A percentile compares a stretch with the other conserved stretches of the same genome.
Evolutionary conservation across 2,329 filamentous ascomycete species (phyloP).

Genomic region (Lecanicillium sp.): DNA sequence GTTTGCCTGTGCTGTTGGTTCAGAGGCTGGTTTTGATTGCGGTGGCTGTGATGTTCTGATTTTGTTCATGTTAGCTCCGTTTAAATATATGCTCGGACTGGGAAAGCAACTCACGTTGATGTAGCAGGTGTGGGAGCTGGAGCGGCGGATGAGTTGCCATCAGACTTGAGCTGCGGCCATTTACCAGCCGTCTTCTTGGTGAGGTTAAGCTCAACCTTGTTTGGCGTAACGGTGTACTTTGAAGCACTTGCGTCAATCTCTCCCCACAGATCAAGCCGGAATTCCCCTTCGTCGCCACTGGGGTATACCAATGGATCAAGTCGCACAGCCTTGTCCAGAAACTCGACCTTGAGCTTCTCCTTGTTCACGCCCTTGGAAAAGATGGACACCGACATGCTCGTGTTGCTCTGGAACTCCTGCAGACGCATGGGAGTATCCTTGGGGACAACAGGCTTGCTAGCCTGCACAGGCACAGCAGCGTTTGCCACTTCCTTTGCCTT

Average conservation of each 20-base stretch:
- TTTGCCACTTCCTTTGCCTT: neutral
- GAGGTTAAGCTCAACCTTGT: conserved; percentile 72
- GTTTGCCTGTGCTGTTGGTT: too few species aligned
- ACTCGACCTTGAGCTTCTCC: conserved; percentile 30
- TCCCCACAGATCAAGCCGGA: conserved; percentile 58
- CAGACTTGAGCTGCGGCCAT: conserved; percentile 42
- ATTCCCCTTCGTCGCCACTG: conserved; percentile 48
- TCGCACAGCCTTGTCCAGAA: conserved; percentile 16
- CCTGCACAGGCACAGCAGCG: conserved; percentile 1
- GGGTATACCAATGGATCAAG: conserved; percentile 24
- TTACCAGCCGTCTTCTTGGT: conserved; percentile 60
- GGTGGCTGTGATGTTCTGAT: too few species aligned
- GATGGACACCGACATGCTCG: conserved; percentile 28
- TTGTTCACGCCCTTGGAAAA: conserved; percentile 34
- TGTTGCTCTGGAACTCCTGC: conserved; percentile 28
- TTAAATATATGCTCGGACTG: too few species aligned
- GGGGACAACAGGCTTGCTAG: conserved; percentile 10
- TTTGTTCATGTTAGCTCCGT: too few species aligned
- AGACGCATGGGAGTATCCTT: conserved; percentile 18
- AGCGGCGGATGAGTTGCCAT: conserved; percentile 8
- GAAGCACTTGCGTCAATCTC: conserved; percentile 54
- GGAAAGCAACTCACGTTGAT: too few species aligned
- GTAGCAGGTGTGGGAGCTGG: conserved; percentile 4
- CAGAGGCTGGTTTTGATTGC: too few species aligned
- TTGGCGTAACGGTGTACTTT: conserved; percentile 58